These are phyloP conservation scores for Arthroderma sp. DNA, from an alignment of 2,329 filamentous ascomycete genomes.

Conservation along the genomic window DNA sequence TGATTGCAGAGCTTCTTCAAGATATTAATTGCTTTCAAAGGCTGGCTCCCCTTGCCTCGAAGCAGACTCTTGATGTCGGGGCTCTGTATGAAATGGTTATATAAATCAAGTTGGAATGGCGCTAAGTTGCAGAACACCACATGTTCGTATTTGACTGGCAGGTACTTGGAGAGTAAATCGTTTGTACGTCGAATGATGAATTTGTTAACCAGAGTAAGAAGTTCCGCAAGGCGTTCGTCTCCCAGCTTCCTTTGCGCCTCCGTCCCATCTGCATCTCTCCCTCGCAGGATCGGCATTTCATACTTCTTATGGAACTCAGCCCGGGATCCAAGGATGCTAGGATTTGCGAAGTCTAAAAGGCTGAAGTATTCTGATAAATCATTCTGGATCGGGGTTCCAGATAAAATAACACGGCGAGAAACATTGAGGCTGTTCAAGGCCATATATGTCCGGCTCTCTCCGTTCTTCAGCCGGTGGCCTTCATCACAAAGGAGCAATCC, in stretches of 20 bases:
- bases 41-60: constrained; percentile 86
- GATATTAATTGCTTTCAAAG: constrained; percentile 88
- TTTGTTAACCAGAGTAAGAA: constrained; percentile 81
- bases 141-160: constrained; percentile 97
- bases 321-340: constrained; percentile 74
- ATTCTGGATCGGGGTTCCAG: constrained; percentile 94
- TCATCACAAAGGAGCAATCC: constrained; percentile 91
- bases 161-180: constrained; percentile 92
- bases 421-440: constrained; percentile 86
- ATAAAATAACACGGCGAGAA: constrained; percentile 80
- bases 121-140: constrained; percentile 95
- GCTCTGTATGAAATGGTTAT: constrained; percentile 94
- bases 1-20: constrained; percentile 99
- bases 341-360: constrained; percentile 91
- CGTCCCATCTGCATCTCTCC: constrained; percentile 78
- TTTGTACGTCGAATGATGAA: constrained; percentile 97
- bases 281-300: constrained; percentile 81
- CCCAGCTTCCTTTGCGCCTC: constrained; percentile 72
- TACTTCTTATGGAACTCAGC: constrained; percentile 88
- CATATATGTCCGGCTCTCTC: constrained; percentile 87
- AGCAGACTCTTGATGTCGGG: constrained; percentile 87
- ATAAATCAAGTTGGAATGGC: constrained; percentile 81
- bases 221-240: constrained; percentile 66
- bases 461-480: constrained; percentile 91
- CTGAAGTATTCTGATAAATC: constrained; percentile 97